These are phyloP conservation scores for Lenzites betulinus DNA, from an alignment of 768 basidiomycete genomes.

Conservation along the genomic window DNA sequence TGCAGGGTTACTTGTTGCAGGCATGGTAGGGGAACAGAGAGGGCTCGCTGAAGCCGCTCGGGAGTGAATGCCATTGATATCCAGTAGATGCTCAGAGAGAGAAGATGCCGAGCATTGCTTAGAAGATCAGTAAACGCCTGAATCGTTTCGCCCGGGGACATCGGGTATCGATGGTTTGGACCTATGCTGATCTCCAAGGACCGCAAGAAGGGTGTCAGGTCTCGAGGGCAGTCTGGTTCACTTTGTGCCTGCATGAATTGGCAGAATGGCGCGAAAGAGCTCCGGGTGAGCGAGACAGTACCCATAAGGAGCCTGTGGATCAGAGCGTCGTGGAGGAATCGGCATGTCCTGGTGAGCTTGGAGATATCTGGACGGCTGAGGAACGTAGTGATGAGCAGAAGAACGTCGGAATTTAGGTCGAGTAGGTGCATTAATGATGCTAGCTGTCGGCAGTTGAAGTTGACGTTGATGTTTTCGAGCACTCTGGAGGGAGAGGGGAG, in stretches of 20 bases:
- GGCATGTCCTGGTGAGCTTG: neutral
- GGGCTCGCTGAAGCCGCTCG: neutral
- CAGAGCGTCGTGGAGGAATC: neutral
- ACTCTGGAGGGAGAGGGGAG: too few species aligned
- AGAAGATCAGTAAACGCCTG: neutral
- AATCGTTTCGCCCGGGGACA: neutral
- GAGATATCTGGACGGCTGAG: neutral
- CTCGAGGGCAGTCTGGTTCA: neutral
- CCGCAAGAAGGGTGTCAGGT: neutral
- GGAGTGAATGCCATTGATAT: neutral
- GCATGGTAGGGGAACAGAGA: neutral
- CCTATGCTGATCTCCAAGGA: neutral
- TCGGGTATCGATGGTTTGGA: neutral
- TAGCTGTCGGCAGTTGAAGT: too few species aligned
- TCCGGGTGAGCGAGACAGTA: neutral
- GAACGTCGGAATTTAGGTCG: neutral
- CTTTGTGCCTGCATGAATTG: neutral
- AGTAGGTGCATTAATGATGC: neutral
- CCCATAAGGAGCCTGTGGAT: neutral
- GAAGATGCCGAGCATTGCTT: neutral
- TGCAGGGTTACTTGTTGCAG: neutral
- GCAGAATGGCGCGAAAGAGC: neutral
- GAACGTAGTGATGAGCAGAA: neutral
- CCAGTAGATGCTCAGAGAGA: neutral
- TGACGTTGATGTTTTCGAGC: too few species aligned